Evolutionary conservation across 2,329 filamentous ascomycete species (phyloP).

Genomic region (Mollisiaceae sp.): DNA sequence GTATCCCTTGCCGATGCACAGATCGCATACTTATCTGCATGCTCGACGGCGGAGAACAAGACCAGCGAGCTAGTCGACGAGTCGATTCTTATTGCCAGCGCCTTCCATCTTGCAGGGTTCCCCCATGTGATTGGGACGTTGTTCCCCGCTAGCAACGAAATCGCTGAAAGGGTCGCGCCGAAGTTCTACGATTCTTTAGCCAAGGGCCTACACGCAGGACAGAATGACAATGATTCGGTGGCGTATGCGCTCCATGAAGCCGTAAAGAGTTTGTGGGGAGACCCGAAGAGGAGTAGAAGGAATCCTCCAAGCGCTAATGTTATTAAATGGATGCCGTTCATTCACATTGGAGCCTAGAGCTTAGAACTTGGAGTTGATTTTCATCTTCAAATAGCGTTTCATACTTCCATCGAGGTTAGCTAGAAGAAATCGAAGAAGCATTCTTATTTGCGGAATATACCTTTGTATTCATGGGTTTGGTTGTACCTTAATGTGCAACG

Average conservation of each 20-base stretch:
- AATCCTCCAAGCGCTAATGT: too few relatives aligned
- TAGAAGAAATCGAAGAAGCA: too few relatives aligned
- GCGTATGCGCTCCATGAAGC: background rate
- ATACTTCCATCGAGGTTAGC: too few relatives aligned
- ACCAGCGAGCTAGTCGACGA: constrained; percentile 5
- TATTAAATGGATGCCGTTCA: too few relatives aligned
- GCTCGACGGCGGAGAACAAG: constrained; percentile 16
- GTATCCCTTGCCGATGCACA: background rate
- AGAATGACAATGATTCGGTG: background rate
- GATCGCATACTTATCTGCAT: constrained; percentile 19
- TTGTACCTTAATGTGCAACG: too few relatives aligned
- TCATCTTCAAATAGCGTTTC: too few relatives aligned
- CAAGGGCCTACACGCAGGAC: background rate
- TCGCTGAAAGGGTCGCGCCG: background rate
- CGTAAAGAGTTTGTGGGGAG: background rate
- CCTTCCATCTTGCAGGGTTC: constrained; percentile 16
- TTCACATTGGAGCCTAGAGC: too few relatives aligned
- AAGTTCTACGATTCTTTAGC: constrained; percentile 1
- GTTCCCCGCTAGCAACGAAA: constrained; percentile 9
- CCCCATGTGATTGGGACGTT: constrained; percentile 18
- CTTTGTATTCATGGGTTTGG: too few relatives aligned
- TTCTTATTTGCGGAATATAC: too few relatives aligned
- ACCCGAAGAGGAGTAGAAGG: too few relatives aligned
- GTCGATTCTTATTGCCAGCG: constrained; percentile 8
- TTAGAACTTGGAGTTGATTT: too few relatives aligned